phyloP scores from a whole-genome alignment of 2,329 filamentous ascomycete species.

The Reticulascus tulasneorum region DNA sequence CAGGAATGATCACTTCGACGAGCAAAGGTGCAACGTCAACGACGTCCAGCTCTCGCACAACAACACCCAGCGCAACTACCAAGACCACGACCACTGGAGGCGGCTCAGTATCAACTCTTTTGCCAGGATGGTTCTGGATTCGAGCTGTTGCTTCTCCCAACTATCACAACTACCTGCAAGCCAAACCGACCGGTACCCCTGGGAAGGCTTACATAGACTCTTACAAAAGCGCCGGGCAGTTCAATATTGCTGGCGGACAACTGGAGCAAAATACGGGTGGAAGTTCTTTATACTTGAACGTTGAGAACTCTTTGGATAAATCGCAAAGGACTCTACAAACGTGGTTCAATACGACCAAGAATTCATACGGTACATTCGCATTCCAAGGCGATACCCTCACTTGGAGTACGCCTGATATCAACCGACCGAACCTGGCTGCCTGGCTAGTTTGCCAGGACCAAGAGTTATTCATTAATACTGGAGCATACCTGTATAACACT shows the following conservation, averaged over 20 bases:
- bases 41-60: constrained; percentile 3
- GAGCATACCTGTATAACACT: constrained; percentile 55
- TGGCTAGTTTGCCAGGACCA: constrained; percentile 55
- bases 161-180: constrained; percentile 53
- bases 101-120: constrained; percentile 32
- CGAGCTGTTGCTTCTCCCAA: constrained; percentile 54
- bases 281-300: constrained; percentile 40
- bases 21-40: constrained; percentile 1
- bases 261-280: constrained; percentile 46
- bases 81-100: constrained; percentile 5
- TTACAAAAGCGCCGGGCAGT: constrained; percentile 53
- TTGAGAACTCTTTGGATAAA: constrained; percentile 41
- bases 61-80: constrained; percentile 5
- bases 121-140: constrained; percentile 52
- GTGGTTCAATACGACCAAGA: constrained; percentile 46
- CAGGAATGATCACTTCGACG: too few species aligned
- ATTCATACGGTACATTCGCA: constrained; percentile 51
- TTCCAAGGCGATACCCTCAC: constrained; percentile 56
- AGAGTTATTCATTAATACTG: constrained; percentile 53
- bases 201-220: constrained; percentile 47
- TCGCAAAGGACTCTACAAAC: constrained; percentile 45
- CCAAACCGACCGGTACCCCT: constrained; percentile 35
- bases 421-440: constrained; percentile 50
- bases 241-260: constrained; percentile 52
- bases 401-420: constrained; percentile 45